Percentiles rank a stretch among this genome's conserved stretches.
Conservation (phyloP, 1,139 yeast species). For the Saccharomyces hybrid region DNA sequence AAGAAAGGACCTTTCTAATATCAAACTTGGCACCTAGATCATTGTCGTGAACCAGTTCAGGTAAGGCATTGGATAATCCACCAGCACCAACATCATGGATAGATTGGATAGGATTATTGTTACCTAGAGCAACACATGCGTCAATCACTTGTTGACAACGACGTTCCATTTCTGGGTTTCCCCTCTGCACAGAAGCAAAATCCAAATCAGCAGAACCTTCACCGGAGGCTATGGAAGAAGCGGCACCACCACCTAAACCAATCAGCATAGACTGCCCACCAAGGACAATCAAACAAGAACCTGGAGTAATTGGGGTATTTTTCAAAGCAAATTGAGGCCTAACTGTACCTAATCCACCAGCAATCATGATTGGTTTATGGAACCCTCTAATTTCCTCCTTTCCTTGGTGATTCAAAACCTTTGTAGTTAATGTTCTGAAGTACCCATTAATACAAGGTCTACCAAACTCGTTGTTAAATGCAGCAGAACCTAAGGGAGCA, state of each 20-base stretch:
- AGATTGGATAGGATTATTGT: constrained; percentile 81
- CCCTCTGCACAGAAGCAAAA: constrained; percentile 98
- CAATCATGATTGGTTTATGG: constrained; percentile 98
- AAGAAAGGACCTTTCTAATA: constrained; percentile 78
- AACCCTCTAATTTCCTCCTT: constrained; percentile 81
- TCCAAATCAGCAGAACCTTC: constrained; percentile 94
- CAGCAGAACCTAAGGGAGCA: constrained; percentile 97
- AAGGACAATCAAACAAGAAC: constrained; percentile 82
- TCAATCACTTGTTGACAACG: constrained; percentile 98
- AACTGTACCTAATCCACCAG: constrained; percentile 97
- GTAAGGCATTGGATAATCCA: constrained; percentile 93
- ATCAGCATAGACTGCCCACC: constrained; percentile 99
- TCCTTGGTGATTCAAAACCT: constrained; percentile 54
- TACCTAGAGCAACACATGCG: constrained; percentile 81
- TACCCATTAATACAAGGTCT: constrained; percentile 97
- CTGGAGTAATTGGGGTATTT: constrained; percentile 82
- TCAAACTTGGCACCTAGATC: constrained; percentile 92
- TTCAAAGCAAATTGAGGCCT: constrained; percentile 91
- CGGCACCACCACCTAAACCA: constrained; percentile 99
- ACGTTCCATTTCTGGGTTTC: constrained; percentile 98
- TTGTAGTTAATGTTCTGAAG: constrained; percentile 88
- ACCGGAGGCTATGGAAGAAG: constrained; percentile 90
- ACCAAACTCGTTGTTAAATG: constrained; percentile 97
- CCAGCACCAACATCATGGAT: constrained; percentile 99
- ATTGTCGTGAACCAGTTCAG: constrained; percentile 96